Evolutionary conservation across 164 flowering plant genomes (phyloP).

Genomic region (Paratinospora sagittata): DNA sequence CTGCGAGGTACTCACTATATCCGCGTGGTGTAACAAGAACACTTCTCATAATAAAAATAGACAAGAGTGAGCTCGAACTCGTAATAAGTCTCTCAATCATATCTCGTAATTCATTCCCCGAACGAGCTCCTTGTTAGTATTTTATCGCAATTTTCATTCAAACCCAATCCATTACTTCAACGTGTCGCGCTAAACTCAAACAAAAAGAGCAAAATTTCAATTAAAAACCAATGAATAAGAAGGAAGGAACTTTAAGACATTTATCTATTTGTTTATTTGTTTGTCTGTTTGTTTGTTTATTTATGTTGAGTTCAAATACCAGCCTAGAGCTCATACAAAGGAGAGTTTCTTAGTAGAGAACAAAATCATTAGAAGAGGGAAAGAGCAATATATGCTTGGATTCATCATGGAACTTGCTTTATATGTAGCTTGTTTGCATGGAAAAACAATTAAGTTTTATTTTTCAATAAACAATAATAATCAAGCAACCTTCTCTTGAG

Average conservation of each 20-base stretch:
- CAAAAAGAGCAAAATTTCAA: not conserved
- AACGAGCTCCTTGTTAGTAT: no score
- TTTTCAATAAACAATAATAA: not conserved
- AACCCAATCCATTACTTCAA: not conserved
- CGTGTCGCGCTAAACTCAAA: not conserved
- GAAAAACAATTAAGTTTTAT: not conserved
- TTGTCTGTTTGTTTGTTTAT: no score
- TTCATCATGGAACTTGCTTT: not conserved
- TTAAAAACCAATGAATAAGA: not conserved
- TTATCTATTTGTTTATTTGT: no score
- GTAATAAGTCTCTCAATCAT: no score
- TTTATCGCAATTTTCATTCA: not conserved
- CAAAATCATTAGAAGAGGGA: not conserved
- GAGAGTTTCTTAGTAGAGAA: not conserved
- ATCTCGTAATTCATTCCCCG: no score
- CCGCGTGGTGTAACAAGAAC: no score
- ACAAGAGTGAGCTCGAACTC: no score
- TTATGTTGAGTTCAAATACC: not conserved
- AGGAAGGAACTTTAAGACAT: not conserved
- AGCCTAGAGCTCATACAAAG: not conserved
- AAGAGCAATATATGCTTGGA: not conserved
- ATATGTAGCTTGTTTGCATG: not conserved
- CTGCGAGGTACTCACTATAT: no score
- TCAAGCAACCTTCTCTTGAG: not conserved
- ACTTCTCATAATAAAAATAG: no score